Evolutionary conservation across 352 stramenopile genomes (phyloP).

Genomic region (Phytophthora aleatoria): DNA sequence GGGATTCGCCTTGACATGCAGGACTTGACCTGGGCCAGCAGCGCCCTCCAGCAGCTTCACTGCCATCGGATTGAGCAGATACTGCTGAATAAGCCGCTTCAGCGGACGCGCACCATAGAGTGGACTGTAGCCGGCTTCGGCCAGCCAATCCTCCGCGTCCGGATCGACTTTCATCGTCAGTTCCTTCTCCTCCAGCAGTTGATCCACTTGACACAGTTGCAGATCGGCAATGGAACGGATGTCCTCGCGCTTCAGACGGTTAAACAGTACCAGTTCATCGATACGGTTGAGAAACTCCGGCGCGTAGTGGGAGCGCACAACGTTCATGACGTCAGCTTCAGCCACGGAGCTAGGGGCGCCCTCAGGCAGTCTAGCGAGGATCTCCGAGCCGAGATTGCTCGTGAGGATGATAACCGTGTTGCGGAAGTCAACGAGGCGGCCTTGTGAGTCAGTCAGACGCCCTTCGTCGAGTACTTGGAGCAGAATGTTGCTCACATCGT

Average conservation of each 20-base stretch:
- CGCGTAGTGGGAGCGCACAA: constrained; percentile 94
- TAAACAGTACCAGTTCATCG: constrained; percentile 98
- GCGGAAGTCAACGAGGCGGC: constrained; percentile 95
- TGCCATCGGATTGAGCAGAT: constrained; percentile 95
- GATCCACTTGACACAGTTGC: constrained; percentile 92
- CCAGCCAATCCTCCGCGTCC: constrained; percentile 92
- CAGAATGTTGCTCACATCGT: constrained; percentile 97
- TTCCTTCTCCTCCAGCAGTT: constrained; percentile 90
- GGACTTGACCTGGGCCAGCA: constrained; percentile 75
- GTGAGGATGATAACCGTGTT: constrained; percentile 99
- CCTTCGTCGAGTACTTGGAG: constrained; percentile 91
- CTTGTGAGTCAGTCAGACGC: constrained; percentile 96
- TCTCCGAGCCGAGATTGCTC: constrained; percentile 95
- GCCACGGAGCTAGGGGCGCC: constrained; percentile 58
- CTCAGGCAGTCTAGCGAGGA: constrained; percentile 67
- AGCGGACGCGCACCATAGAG: constrained; percentile 96
- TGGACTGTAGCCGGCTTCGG: constrained; percentile 94
- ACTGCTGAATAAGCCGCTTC: constrained; percentile 96
- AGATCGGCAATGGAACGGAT: constrained; percentile 95
- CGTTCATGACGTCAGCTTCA: constrained; percentile 86
- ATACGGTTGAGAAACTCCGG: constrained; percentile 99
- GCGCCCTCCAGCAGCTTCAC: constrained; percentile 89
- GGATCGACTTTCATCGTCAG: constrained; percentile 92
- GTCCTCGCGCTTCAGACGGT: constrained; percentile 90
- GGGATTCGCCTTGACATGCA: constrained; percentile 73